phyloP scores from a whole-genome alignment of 768 basidiomycete species.

The Boletus bicolor region DNA sequence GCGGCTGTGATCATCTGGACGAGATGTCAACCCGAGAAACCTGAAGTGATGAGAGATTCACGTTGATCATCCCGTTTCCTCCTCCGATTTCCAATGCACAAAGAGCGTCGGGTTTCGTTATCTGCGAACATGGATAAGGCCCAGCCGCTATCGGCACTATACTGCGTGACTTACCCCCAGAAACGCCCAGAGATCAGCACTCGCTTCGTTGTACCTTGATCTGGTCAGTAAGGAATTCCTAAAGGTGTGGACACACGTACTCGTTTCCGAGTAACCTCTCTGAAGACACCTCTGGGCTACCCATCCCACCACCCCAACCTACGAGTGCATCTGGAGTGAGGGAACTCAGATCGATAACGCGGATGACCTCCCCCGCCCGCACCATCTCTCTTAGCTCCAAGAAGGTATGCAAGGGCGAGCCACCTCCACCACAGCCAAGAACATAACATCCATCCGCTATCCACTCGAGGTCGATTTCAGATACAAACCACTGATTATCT shows the following conservation, averaged over 20 bases:
- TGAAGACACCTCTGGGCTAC: constrained; percentile 38
- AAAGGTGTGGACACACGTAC: constrained; percentile 16
- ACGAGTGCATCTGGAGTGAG: constrained; percentile 42
- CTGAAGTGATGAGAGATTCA: constrained; percentile 14
- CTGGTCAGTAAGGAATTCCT: background rate
- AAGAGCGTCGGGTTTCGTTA: constrained; percentile 35
- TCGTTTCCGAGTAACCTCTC: constrained; percentile 39
- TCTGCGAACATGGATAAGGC: constrained; percentile 17
- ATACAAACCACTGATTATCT: constrained; percentile 42
- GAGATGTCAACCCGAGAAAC: constrained; percentile 10
- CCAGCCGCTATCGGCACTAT: background rate
- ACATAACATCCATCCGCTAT: constrained; percentile 63
- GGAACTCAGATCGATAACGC: constrained; percentile 43
- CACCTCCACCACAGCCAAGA: constrained; percentile 63
- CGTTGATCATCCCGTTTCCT: constrained; percentile 44
- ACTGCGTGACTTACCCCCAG: constrained; percentile 21
- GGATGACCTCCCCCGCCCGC: constrained; percentile 44
- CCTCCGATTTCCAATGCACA: constrained; percentile 41
- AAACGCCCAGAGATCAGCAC: constrained; percentile 27
- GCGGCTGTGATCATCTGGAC: constrained; percentile 36
- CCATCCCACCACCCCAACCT: constrained; percentile 42
- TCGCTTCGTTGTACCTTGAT: constrained; percentile 34
- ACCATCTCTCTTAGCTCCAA: constrained; percentile 51
- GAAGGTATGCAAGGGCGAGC: constrained; percentile 51
- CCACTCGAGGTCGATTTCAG: constrained; percentile 52